Conservation (phyloP, 192 early-diverging fungal genomes). For the Coemansia biformis region DNA sequence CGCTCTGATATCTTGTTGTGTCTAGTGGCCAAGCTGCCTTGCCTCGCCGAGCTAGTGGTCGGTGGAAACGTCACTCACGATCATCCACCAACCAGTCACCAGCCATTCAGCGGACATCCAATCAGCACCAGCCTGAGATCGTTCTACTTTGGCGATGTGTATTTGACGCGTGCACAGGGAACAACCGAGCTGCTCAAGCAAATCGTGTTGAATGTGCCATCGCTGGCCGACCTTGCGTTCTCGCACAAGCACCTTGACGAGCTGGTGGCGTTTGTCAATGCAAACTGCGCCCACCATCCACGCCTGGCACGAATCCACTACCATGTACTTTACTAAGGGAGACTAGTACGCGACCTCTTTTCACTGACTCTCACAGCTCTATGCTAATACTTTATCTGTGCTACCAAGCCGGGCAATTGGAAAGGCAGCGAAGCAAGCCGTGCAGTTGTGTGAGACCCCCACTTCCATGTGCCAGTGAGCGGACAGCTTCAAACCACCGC, state of each 20-base stretch:
- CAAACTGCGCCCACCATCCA: neutral
- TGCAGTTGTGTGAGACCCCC: too few relatives aligned
- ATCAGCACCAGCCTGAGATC: neutral
- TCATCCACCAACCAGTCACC: too few relatives aligned
- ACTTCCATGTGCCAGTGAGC: too few relatives aligned
- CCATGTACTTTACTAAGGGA: neutral
- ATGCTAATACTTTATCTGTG: too few relatives aligned
- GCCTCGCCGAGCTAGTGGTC: neutral
- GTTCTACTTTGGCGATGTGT: neutral
- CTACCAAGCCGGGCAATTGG: too few relatives aligned
- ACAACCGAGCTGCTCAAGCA: neutral
- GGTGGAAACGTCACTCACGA: slow-evolving; percentile 1
- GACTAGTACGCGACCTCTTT: too few relatives aligned
- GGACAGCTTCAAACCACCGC: too few relatives aligned
- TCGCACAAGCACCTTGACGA: neutral
- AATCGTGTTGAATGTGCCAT: neutral
- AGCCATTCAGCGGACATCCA: neutral
- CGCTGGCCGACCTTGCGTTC: slow-evolving; percentile 1
- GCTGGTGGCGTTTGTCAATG: neutral
- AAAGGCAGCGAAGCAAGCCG: too few relatives aligned
- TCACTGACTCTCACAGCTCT: too few relatives aligned
- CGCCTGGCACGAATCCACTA: neutral
- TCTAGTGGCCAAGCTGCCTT: neutral
- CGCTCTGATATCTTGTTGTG: neutral
- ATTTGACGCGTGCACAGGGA: neutral